Conservation (phyloP, 805 yeast genomes). For the Wickerhamiella domercqiae region DNA sequence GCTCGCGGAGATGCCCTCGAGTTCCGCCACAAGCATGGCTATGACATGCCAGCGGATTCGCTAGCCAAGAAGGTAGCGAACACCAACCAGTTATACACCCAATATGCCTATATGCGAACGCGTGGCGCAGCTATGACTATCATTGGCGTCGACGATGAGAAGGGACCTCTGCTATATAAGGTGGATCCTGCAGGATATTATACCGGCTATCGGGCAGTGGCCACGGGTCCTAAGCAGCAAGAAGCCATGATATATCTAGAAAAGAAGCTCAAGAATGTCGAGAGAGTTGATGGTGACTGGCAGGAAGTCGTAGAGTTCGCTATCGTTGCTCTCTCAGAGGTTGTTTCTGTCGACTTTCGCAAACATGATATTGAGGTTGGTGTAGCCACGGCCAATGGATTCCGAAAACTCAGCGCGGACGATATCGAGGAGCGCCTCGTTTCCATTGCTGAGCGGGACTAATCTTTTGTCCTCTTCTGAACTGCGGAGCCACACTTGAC, state of each 20-base stretch:
- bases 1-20: constrained; percentile 95
- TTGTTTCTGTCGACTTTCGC: constrained; percentile 83
- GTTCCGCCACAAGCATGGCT: constrained; percentile 85
- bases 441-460: constrained; percentile 93
- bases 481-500: constrained; percentile 1
- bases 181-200: constrained; percentile 97
- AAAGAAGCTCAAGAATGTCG: constrained; percentile 70
- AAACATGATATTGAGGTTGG: constrained; percentile 91
- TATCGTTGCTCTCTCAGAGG: constrained; percentile 69
- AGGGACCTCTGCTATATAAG: constrained; percentile 80
- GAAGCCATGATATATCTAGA: constrained; percentile 83
- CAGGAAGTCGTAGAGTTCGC: constrained; percentile 78
- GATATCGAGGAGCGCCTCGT: constrained; percentile 91
- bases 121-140: constrained; percentile 87
- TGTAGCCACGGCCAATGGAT: constrained; percentile 58
- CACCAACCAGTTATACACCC: constrained; percentile 87
- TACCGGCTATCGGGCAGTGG: constrained; percentile 77
- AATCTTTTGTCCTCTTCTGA: constrained; percentile 9
- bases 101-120: constrained; percentile 97
- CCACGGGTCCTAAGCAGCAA: constrained; percentile 96
- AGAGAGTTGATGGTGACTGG: constrained; percentile 67
- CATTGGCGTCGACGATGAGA: constrained; percentile 73
- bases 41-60: constrained; percentile 90
- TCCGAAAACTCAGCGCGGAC: constrained; percentile 59
- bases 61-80: constrained; percentile 92